phyloP scores from a whole-genome alignment of 2,329 filamentous ascomycete genomes.

The Aspergillus quadrilineatus region DNA sequence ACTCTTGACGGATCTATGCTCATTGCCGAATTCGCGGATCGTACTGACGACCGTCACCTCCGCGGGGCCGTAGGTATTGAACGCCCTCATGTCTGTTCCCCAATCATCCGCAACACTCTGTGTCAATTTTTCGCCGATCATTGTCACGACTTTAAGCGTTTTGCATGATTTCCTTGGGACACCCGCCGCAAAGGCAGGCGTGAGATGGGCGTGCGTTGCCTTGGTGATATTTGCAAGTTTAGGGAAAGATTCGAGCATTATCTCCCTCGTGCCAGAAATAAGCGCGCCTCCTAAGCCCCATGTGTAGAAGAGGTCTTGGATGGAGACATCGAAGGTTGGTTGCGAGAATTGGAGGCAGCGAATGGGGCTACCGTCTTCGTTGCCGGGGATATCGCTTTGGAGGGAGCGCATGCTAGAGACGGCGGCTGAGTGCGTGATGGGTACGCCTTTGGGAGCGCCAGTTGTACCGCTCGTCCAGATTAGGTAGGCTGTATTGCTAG shows the following conservation, averaged over 20 bases:
- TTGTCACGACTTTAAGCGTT: constrained; percentile 34
- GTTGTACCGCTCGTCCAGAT: constrained; percentile 43
- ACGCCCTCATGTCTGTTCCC: constrained; percentile 36
- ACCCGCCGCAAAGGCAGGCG: constrained; percentile 33
- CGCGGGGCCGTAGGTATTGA: constrained; percentile 43
- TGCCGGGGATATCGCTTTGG: constrained; percentile 30
- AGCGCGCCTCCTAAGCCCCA: constrained; percentile 30
- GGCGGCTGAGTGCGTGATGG: constrained; percentile 38
- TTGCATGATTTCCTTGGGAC: constrained; percentile 28
- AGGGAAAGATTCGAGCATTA: constrained; percentile 31
- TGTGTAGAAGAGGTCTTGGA: constrained; percentile 36
- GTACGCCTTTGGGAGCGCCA: constrained; percentile 41
- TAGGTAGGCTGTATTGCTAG: constrained; percentile 34
- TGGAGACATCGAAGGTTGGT: constrained; percentile 44
- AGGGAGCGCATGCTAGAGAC: constrained; percentile 39
- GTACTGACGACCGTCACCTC: constrained; percentile 39
- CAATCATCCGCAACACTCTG: constrained; percentile 38
- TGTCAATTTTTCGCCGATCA: constrained; percentile 37
- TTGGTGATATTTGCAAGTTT: constrained; percentile 27
- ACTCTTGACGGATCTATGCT: constrained; percentile 26
- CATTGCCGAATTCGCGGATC: constrained; percentile 28
- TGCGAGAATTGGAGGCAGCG: constrained; percentile 41
- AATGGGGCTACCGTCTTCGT: constrained; percentile 26
- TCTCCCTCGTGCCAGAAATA: constrained; percentile 28
- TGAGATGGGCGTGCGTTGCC: constrained; percentile 33